Evolutionary conservation across 495 filamentous ascomycete genomes (phyloP).

Genomic region (Trichoderma orchidacearum): DNA sequence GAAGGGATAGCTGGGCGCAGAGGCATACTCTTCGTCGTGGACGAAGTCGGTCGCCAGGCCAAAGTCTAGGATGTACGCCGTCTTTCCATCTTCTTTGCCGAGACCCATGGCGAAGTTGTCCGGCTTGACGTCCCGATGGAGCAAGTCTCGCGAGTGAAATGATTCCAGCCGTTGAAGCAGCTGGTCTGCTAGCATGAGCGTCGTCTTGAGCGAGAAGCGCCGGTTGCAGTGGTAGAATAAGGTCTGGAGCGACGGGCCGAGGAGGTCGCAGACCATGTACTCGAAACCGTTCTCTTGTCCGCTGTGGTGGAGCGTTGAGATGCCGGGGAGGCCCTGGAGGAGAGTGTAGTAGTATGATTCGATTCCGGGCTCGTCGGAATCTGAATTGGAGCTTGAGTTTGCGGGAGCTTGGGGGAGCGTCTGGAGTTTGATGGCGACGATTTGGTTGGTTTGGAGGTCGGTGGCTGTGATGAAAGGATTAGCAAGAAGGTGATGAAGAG

Average conservation of each 20-base stretch:
- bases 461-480: conserved; percentile 15
- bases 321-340: conserved; percentile 14
- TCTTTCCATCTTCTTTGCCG: conserved; percentile 15
- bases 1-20: conserved; percentile 1
- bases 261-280: conserved; percentile 17
- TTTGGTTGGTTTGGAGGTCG: conserved; percentile 14
- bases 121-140: conserved; percentile 26
- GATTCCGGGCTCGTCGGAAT: conserved; percentile 7
- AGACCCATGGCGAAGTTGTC: conserved; percentile 21
- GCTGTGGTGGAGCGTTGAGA: conserved; percentile 16
- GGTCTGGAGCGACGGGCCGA: conserved; percentile 25
- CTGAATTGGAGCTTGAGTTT: too few species aligned
- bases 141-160: conserved; percentile 17
- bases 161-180: conserved; percentile 16
- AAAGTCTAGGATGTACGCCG: conserved; percentile 19
- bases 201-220: conserved; percentile 27
- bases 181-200: conserved; percentile 24
- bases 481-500: neutral
- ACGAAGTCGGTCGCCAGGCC: conserved; percentile 11
- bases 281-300: conserved; percentile 15
- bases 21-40: neutral
- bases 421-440: conserved; percentile 25
- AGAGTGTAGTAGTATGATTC: conserved; percentile 14
- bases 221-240: conserved; percentile 18
- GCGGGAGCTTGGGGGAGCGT: too few species aligned